Base-by-base conservation (phyloP, 306 rosid species). In the Malus fusca region DNA sequence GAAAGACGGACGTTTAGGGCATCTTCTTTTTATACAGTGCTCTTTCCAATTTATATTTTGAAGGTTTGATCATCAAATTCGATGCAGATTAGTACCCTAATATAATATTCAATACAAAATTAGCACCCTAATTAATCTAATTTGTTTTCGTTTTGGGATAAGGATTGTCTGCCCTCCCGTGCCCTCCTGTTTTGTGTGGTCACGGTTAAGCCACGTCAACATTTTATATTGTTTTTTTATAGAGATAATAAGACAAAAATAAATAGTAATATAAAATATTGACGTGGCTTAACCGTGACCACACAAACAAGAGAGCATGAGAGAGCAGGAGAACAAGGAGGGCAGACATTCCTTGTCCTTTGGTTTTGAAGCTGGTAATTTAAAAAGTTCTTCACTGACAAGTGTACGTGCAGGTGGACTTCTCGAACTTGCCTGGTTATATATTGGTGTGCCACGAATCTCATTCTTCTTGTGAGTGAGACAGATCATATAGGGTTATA, bases 1-100 rank as follows among this genome's bases (percentile, higher is more conserved):
- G 69, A 43, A 43, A 26, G 46, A 61, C 77, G 59, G 77, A 62
- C 60, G 77, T 61, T 48, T 26, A 74, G 26, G 28, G 69, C 77
- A 61, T 62, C 77, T 43, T 61, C 23, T 19, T 48, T 15, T 48
- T 18, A 53, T 9, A 37, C 42, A 18, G 44, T 40, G 56, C 58
- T 59, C 64, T 48, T 48, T 15, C 55, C 56, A 17, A 40, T 58
- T 56, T 71, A 21, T 17, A 48, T 48, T 48, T 48, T 58, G 9
- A 9, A 60, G 28, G 26, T 59, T 59, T 31, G 25, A 35, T 66
- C 55, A 59, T 18, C 67, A 23, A 63, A 40, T 37, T 59, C 76
- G 25, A 22, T 72, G 22, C 26, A 7, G n/a, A 23, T 18, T 11
- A 13, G 37, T 22, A 5, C 35, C 44, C 44, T 42, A 9, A 42